phyloP scores from a whole-genome alignment of 805 yeast genomes.

The Metschnikowia lachancei region DNA sequence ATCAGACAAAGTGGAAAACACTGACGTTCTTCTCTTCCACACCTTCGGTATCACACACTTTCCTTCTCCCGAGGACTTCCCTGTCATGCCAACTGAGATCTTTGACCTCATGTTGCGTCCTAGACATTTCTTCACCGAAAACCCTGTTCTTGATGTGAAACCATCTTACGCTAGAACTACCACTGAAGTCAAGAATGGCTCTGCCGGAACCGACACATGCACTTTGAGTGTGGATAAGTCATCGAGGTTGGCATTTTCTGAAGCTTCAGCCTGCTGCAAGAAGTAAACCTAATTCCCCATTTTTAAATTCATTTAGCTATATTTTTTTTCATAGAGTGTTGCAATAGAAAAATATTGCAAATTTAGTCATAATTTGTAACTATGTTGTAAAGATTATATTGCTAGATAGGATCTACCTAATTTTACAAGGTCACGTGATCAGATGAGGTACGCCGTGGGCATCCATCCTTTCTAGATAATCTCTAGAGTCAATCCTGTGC shows the following conservation, averaged over 20 bases:
- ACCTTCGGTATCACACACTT: conserved; percentile 83
- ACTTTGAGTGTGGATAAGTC: conserved; percentile 42
- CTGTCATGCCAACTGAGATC: conserved; percentile 85
- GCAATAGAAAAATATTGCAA: background rate
- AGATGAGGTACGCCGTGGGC: background rate
- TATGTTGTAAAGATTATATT: no score
- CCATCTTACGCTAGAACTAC: conserved; percentile 54
- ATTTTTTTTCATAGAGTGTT: background rate
- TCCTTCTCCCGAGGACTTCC: conserved; percentile 90
- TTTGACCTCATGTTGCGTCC: conserved; percentile 73
- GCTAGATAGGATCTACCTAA: no score
- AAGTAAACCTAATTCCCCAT: conserved; percentile 8
- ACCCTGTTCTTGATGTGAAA: conserved; percentile 72
- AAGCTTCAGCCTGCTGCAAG: conserved; percentile 33
- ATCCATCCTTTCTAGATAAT: background rate
- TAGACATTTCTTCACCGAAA: conserved; percentile 72
- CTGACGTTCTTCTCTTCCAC: conserved; percentile 74
- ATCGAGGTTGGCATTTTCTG: conserved; percentile 51
- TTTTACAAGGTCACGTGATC: background rate
- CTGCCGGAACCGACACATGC: conserved; percentile 35
- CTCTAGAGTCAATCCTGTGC: background rate
- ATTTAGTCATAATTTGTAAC: no score
- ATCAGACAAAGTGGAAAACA: conserved; percentile 53
- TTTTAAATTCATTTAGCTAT: background rate
- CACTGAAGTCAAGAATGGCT: conserved; percentile 39